These are phyloP conservation scores for Fagopyrum homotropicum DNA, from an alignment of 148 eudicot genomes.

Conservation along the genomic window DNA sequence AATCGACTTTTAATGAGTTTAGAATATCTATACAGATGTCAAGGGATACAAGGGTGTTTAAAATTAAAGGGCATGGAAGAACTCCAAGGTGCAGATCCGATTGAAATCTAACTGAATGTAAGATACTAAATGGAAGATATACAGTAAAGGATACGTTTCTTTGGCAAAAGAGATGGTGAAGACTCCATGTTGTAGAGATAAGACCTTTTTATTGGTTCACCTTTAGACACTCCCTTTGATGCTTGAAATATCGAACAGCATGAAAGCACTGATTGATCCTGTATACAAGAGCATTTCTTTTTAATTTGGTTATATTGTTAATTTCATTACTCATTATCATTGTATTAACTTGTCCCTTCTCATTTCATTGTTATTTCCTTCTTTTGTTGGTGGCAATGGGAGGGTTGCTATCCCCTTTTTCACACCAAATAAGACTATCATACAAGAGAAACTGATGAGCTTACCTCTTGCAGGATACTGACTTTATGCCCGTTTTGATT, in stretches of 20 bases:
- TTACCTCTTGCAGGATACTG: conserved; percentile 10
- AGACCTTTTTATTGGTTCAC: conserved; percentile 44
- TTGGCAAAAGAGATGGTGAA: conserved; percentile 43
- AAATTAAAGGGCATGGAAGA: neutral
- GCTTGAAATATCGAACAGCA: conserved; percentile 60
- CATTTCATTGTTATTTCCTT: neutral
- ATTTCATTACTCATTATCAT: neutral
- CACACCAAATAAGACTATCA: neutral
- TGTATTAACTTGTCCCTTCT: neutral
- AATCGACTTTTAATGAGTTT: conserved; percentile 41
- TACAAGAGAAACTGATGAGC: neutral
- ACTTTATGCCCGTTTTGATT: conserved; percentile 15
- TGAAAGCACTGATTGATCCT: conserved; percentile 39
- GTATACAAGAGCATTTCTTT: conserved; percentile 11
- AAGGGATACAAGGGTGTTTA: conserved; percentile 12
- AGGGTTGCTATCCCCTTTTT: neutral
- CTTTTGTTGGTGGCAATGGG: neutral
- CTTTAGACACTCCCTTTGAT: conserved; percentile 29
- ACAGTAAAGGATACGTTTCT: conserved; percentile 60
- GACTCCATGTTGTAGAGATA: conserved; percentile 44
- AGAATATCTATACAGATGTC: conserved; percentile 42
- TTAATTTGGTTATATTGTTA: neutral
- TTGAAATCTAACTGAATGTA: neutral
- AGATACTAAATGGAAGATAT: neutral
- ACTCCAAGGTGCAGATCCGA: neutral